Base-by-base conservation (phyloP, 2,329 filamentous ascomycete species). In the Epichloe aotearoae region DNA sequence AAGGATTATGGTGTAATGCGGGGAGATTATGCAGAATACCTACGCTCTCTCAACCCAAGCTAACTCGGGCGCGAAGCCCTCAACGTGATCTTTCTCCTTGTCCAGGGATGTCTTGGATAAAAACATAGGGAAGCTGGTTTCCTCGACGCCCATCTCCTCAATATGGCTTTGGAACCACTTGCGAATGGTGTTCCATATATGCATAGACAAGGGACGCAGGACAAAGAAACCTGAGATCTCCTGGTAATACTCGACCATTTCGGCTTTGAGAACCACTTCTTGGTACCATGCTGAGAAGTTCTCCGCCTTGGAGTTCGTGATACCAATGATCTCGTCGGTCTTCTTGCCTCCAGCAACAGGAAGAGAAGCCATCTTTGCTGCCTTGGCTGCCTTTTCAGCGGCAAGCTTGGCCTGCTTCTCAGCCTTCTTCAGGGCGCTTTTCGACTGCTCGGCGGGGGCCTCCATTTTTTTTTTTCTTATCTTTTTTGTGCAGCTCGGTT, bases 201-300 rank as follows among this genome's bases (percentile, higher is more conserved):
- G 76, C 80, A 84, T 84, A 56, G 78, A 72, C 36, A 77, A 68
- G 49, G 80, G 83, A 55, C 88, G 90, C 67, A 95, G 79, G 66
- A 97, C 93, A 69, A 95, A 97, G 73, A 94, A 96, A 46, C 90
- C 88, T n/a, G 90, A 88, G 55, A 97, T 91, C 71, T 95, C 86
- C 64, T 69, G 73, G 66, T 96, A 97, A 79, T 96, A 98, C 64
- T 95, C 90, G 61, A 97, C 84, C 85, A 98, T 87, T 66, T 96
- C 88, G 60, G 88, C 88, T 79, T 98, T 98, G 64, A 90, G 83
- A 52, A 98, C 85, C 54, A 97, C 87, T 71, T 98, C 91, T 71
- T 95, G 88, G 71, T 98, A 98, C 93, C 93, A 98, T 69, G 83
- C 82, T 47, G 88, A 77, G 66, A 98, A 93, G 71, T 97, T 88